phyloP scores from a whole-genome alignment of 2,329 filamentous ascomycete genomes.

The Neoarthrinium moseri region DNA sequence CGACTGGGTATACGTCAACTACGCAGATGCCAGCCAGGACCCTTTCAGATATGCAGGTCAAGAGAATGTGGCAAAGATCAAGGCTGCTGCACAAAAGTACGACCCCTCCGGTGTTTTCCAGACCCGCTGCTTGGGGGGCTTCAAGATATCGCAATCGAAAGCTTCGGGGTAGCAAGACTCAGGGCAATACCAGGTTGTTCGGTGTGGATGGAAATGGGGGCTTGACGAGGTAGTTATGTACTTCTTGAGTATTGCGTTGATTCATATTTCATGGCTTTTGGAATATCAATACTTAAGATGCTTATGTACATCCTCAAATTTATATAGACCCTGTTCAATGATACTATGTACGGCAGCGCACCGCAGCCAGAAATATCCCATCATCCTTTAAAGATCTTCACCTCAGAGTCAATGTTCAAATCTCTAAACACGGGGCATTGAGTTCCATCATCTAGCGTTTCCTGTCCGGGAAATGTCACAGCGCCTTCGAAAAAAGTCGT shows the following conservation, averaged over 20 bases:
- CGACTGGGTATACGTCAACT: background rate
- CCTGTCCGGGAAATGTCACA: background rate
- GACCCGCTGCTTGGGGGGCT: background rate
- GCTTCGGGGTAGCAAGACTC: too few species aligned
- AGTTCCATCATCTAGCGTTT: background rate
- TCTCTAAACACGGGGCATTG: background rate
- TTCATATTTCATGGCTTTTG: too few species aligned
- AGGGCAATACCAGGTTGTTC: too few species aligned
- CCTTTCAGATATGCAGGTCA: background rate
- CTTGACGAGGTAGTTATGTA: too few species aligned
- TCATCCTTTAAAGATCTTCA: background rate
- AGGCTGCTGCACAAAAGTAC: background rate
- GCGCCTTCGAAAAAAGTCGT: constrained; percentile 3
- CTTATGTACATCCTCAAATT: too few species aligned
- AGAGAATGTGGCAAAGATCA: background rate
- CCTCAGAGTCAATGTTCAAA: background rate
- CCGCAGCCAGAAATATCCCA: too few species aligned
- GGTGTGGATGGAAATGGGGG: too few species aligned
- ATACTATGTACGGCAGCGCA: too few species aligned
- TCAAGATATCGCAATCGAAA: background rate
- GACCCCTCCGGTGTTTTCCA: background rate
- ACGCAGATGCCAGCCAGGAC: background rate
- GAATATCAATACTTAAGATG: too few species aligned
- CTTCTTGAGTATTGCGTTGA: too few species aligned
- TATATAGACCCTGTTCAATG: too few species aligned